Evolutionary conservation across 441 rosid species (phyloP).

Genomic region (Bruguiera hainesii): DNA sequence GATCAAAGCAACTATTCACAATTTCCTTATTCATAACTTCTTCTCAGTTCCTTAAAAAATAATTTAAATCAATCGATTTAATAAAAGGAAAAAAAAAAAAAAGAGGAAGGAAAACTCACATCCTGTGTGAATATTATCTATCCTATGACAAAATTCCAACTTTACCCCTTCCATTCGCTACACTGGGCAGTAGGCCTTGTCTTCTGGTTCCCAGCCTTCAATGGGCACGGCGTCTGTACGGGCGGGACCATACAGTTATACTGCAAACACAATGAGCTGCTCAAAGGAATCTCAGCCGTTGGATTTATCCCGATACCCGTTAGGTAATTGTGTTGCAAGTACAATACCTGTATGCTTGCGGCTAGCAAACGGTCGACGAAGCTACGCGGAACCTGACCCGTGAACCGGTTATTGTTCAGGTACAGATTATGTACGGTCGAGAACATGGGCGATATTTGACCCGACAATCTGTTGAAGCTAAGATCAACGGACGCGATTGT

Average conservation of each 20-base stretch:
- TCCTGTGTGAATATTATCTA: neutral
- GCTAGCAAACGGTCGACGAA: constrained; percentile 68
- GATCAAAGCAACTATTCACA: constrained; percentile 8
- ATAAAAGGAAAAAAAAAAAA: neutral
- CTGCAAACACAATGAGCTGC: constrained; percentile 81
- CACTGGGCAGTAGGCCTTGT: constrained; percentile 78
- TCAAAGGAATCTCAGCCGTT: constrained; percentile 78
- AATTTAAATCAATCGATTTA: constrained; percentile 20
- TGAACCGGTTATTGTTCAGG: constrained; percentile 79
- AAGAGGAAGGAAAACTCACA: neutral
- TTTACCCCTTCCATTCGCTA: constrained; percentile 68
- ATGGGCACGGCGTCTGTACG: constrained; percentile 80
- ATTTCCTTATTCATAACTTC: constrained; percentile 22
- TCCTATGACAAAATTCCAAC: neutral
- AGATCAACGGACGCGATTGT: constrained; percentile 68
- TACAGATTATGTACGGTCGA: constrained; percentile 78
- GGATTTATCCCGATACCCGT: constrained; percentile 90
- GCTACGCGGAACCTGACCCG: constrained; percentile 71
- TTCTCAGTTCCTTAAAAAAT: neutral
- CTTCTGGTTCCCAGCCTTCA: constrained; percentile 75
- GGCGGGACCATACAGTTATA: constrained; percentile 98
- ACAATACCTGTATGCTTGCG: constrained; percentile 57
- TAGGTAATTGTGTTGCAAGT: constrained; percentile 81
- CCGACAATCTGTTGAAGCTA: constrained; percentile 75
- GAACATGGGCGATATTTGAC: constrained; percentile 65